Percentiles rank a stretch among this genome's conserved stretches.
Evolutionary conservation across 2,329 filamentous ascomycete genomes (phyloP).

Genomic region (Colletotrichum higginsianum): DNA sequence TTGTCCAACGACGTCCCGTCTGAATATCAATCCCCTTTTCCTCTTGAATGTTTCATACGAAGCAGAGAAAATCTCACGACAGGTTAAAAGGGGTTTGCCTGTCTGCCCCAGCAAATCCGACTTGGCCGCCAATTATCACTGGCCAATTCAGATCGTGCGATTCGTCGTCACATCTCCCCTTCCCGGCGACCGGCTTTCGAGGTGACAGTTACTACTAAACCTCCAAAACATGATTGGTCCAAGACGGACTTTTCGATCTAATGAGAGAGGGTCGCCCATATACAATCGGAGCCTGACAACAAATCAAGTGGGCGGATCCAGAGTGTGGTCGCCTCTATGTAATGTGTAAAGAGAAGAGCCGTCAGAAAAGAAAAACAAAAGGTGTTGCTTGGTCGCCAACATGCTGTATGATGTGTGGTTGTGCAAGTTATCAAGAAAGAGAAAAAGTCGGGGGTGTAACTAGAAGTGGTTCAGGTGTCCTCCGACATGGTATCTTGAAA

Average conservation of each 20-base stretch:
- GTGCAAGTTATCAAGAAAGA: slow-evolving; percentile 36
- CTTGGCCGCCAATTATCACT: slow-evolving; percentile 36
- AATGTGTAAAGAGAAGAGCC: slow-evolving; percentile 30
- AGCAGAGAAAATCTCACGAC: slow-evolving; percentile 28
- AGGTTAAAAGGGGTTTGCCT: slow-evolving; percentile 40
- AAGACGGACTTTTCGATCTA: slow-evolving; percentile 32
- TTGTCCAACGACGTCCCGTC: slow-evolving; percentile 32
- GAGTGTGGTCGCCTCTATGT: slow-evolving; percentile 38
- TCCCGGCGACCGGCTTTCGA: slow-evolving; percentile 18
- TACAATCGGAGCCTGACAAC: slow-evolving; percentile 27
- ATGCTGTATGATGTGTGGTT: slow-evolving; percentile 31
- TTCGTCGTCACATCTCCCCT: slow-evolving; percentile 37
- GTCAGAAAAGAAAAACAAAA: slow-evolving; percentile 7
- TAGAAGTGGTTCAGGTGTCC: slow-evolving; percentile 25
- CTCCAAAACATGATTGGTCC: slow-evolving; percentile 26
- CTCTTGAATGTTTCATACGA: slow-evolving; percentile 34
- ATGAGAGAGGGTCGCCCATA: slow-evolving; percentile 30
- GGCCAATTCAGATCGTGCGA: slow-evolving; percentile 40
- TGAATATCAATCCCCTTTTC: slow-evolving; percentile 32
- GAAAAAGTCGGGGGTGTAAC: slow-evolving; percentile 32
- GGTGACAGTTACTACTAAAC: slow-evolving; percentile 16
- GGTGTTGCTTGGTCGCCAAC: slow-evolving; percentile 34
- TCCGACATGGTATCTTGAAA: slow-evolving; percentile 42
- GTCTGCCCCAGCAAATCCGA: slow-evolving; percentile 35
- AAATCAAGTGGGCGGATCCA: slow-evolving; percentile 19